Evolutionary conservation across 2,329 filamentous ascomycete species (phyloP), one percentile per base, ranked within the genome.

Genomic region (Paecilomyces niveus): DNA sequence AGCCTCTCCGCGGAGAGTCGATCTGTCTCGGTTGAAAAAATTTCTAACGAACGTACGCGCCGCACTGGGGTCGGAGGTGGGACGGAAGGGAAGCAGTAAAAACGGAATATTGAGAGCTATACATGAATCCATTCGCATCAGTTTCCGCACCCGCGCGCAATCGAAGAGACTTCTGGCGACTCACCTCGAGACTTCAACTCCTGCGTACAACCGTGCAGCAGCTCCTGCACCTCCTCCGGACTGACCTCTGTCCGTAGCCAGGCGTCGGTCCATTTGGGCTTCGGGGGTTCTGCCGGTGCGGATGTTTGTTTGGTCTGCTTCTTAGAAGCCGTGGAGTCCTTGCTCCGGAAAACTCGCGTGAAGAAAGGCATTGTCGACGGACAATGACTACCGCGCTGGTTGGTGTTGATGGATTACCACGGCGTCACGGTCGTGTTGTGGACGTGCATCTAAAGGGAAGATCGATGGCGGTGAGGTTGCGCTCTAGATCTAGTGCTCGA

Each of bases 101-200:
- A 99, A 97, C 0, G 94, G 94, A 60, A 89, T 87, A 72, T 97
- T 88, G 68, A 97, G 87, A 64, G 88, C 92, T 96, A 66, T 55
- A 74, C 6, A 21, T 21, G n/a, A n/a, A 52, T 29, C 32, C 15
- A 21, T 24, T 26, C n/a, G n/a, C n/a, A 56, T 62, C 33, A 58
- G 50, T 64, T 56, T 61, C 8, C 35, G 64, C 57, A 67, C 63
- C 57, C 54, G 60, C 49, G 58, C 54, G 57, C 57, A 54, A 65
- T 54, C 31, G 53, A 57, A 60, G 62, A 57, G 68, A 65, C 64
- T 61, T 45, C 62, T 63, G 61, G 22, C 35, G 53, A 76, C 85
- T 67, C 85, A 96, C 93, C 93, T 89, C 92, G 85, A 61, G 89
- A 88, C 79, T 97, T 99, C 74, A 99, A 84, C 78, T 99, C 94